Base-by-base conservation (phyloP, 2,329 filamentous ascomycete species). In the Diaporthe ampelina region DNA sequence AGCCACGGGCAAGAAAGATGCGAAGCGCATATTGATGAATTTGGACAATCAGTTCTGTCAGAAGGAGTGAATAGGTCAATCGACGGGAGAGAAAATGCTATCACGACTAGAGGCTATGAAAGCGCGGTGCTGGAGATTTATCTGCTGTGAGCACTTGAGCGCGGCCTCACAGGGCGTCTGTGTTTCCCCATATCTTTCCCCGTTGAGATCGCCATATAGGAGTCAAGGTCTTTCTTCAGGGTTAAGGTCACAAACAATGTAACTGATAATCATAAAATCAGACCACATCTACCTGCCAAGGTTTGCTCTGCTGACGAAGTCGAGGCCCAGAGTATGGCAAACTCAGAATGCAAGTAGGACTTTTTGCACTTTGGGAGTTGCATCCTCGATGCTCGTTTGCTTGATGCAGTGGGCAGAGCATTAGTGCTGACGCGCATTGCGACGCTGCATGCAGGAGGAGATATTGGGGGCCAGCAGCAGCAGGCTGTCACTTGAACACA, bases 401-500 rank as follows among this genome's bases (percentile, higher is more conserved):
- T 67, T 45, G 61, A 45, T 19, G 1, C 13, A 26, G 8, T 50
- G 21, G 9, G 32, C 45, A 67, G 29, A 19, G 15, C 45, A 37
- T n/a, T 67, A 67, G 63, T 67, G 63, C 63, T 67, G 29, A 67
- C 63, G 29, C 29, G 24, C 29, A 67, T 52, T 35, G 63, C n/a
- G 37, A 52, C 45, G 45, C 63, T n/a, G 32, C 63, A 52, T 67
- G 48, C 45, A 37, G 21, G 63, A 52, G 37, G 29, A 35, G 29
- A 52, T 19, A 52, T 13, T 26, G 45, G 45, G 21, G 45, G 63
- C 29, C 45, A 21, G 45, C 63, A 52, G 63, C 21, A 50, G 21
- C n/a, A 50, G 59, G 40, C 59, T 50, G 43, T 52, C 63, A 52
- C 63, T 67, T 67, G 43, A 52, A 50, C 43, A 67, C 21, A 67